Evolutionary conservation across 2,329 filamentous ascomycete genomes (phyloP), one percentile per base, ranked within the genome.

Genomic region (Neocatenulostroma microsporum): DNA sequence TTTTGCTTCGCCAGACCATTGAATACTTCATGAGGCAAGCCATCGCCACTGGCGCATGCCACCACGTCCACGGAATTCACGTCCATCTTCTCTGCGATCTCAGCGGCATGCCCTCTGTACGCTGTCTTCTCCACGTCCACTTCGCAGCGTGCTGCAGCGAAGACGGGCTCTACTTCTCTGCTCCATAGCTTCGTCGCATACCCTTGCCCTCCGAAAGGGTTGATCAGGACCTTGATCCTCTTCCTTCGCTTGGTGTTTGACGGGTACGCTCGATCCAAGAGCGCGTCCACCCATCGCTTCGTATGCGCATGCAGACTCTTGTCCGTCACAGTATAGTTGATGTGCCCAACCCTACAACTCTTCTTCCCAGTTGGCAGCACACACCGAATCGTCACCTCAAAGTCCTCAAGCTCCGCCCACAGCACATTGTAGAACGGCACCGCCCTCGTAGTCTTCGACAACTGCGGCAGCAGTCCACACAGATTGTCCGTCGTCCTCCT

Each of bases 21-120:
- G 68, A 95, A 94, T 7, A 94, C 82, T 62, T 98, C 91, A 57
- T 94, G 82, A 0, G 86, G 82, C 25, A 94, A 70, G 8, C 91
- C 91, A 52, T 98, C 91, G 4, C 91, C 91, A 1, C 89, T 95
- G 56, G 86, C 91, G 44, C 85, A 84, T 18, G 89, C 78, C 11
- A 96, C 74, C 7, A 87, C 81, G 63, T 98, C 91, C 60, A 79
- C 94, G 2, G 72, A 74, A 31, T 87, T 75, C 19, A 91, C 72
- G 54, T 95, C 84, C 32, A 94, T 63, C 27, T 78, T 71, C 55
- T 83, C 72, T 9, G 78, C 80, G 42, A 96, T 79, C 14, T 85
- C 81, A 1, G 80, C 70, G 1, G 84, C 91, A 62, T 96, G 83
- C 3, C 86, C 86, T 11, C 73, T 68, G 54, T 80, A 73, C 26